Percentiles rank a stretch among this genome's conserved stretches.
Evolutionary conservation across 352 stramenopile genomes (phyloP).

Genomic region (Paralagenidium karlingii): DNA sequence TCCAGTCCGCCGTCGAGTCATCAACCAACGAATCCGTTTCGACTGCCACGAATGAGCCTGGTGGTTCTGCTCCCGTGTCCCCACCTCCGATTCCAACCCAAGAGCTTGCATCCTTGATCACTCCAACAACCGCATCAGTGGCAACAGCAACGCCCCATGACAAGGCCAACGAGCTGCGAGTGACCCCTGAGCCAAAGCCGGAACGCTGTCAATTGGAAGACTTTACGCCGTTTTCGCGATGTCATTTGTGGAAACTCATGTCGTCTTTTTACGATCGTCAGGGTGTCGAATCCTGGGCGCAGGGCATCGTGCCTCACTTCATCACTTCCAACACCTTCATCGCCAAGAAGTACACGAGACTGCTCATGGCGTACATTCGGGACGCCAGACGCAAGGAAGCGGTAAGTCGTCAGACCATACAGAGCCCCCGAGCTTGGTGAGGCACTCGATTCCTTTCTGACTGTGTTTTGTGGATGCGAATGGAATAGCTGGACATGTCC

Average conservation of each 20-base stretch:
- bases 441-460: not conserved
- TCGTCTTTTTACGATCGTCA: constrained; percentile 89
- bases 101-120: too few species aligned
- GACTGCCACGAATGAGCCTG: constrained; percentile 1
- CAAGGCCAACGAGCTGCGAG: constrained; percentile 44
- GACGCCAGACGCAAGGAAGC: constrained; percentile 19
- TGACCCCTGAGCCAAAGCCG: not conserved
- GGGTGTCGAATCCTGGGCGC: constrained; percentile 78
- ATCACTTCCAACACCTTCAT: constrained; percentile 95
- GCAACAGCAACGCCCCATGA: not conserved
- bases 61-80: not conserved
- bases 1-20: constrained; percentile 3
- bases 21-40: constrained; percentile 4
- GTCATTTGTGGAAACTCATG: constrained; percentile 91
- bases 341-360: constrained; percentile 76
- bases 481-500: constrained; percentile 40
- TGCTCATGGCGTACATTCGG: constrained; percentile 52
- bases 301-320: constrained; percentile 93
- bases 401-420: too few species aligned
- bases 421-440: not conserved
- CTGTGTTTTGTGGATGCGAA: not conserved
- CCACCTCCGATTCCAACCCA: too few species aligned
- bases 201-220: constrained; percentile 77
- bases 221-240: constrained; percentile 81
- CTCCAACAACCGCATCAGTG: too few species aligned